Evolutionary conservation across 2,329 filamentous ascomycete species (phyloP), one percentile per base, ranked within the genome.

Genomic region (Penicillium brasilianum): DNA sequence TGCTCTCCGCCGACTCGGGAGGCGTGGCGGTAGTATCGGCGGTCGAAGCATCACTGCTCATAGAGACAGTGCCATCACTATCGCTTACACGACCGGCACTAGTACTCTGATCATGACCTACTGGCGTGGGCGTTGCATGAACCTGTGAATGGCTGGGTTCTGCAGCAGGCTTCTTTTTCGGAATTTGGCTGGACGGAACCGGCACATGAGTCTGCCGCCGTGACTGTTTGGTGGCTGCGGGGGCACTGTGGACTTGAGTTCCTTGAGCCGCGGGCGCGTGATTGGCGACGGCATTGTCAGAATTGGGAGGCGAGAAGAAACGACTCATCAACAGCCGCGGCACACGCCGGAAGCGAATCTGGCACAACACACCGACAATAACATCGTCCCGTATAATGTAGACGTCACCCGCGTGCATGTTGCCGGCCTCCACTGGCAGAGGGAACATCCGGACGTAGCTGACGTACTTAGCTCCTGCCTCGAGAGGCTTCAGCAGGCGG

Each of bases 391-490:
- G 71, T 1, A 78, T 46, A 25, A 78, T 69, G 55, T 76, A 78
- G 2, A 79, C 69, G 58, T 81, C 78, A 20, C 79, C 79, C 0
- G 66, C 46, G 60, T 68, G 78, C 9, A 74, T 55, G 7, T 58
- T 62, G 2, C 69, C 60, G 1, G 37, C 37, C 37, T 39, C 37
- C 37, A 39, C 37, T 10, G 11, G 37, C 11, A 39, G 37, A n/a
- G 71, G 69, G 28, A 69, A 63, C 74, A 74, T 74, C 34, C 69
- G 61, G 39, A 75, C 72, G 50, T 76, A 74, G 20, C 63, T 67
- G 10, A 55, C 58, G 57, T 77, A 77, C 37, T 64, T 68, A 25
- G 20, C 67, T 4, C 65, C 66, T 0, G 70, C 51, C 14, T 63
- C 65, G 10, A 75, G 59, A 9, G 66, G 63, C 39, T 66, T 61